Evolutionary conservation across 345 rosid species (phyloP), one percentile per base, ranked within the genome.

Genomic region (Pugionium dolabratum): DNA sequence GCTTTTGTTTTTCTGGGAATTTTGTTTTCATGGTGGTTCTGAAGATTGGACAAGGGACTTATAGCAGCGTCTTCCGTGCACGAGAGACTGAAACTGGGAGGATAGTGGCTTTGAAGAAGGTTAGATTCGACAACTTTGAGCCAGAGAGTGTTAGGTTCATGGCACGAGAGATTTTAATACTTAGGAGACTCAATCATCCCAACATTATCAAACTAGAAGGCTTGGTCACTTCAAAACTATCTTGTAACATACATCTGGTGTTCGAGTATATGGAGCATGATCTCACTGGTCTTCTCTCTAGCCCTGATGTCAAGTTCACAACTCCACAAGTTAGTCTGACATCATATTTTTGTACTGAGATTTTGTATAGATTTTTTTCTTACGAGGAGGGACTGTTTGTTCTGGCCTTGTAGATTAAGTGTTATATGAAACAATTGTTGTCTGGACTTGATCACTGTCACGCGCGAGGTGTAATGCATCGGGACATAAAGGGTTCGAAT

Each of bases 211-310:
- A 93, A 70, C 79, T 90, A 81, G 83, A 90, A 0, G 99, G 99
- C 3, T 37, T 93, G 25, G 85, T 93, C 66, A 85, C 99, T 60
- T 93, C 99, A 2, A 78, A 87, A 58, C 78, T 90, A 29, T 88
- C 99, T 5, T 85, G 92, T 72, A 93, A 86, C 82, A 81, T 93
- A 26, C 89, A 86, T 80, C 96, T 93, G 1, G 99, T 93, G 4
- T 93, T 93, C 57, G 99, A 93, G 82, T 93, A 90, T 73, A 90
- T 93, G 99, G 99, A 93, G 70, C 99, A 93, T 73, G 99, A 93
- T 65, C 83, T 93, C 64, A 88, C 97, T 9, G 97, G 97, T 57
- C 97, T 93, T 76, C 62, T 93, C 61, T 89, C 98, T 68, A 81
- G 84, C 67, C 96, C 96, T 53, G 87, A 87, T 55, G 77, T 87